Evolutionary conservation across 495 filamentous ascomycete species (phyloP).

Genomic region (Polyplosphaeria fusca): DNA sequence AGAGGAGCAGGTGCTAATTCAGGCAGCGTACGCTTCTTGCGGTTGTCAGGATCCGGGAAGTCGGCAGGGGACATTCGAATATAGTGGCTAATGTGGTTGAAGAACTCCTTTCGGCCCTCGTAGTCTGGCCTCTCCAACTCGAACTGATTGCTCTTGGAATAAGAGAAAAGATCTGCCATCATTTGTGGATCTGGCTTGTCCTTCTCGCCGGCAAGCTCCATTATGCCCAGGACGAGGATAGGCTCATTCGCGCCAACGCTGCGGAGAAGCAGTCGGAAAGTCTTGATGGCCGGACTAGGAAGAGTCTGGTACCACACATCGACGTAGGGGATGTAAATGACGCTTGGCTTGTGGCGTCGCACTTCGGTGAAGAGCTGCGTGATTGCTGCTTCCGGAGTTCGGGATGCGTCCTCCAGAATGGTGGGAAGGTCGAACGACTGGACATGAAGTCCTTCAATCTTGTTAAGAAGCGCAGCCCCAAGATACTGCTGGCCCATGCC

Average conservation of each 20-base stretch:
- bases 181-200: conserved; percentile 58
- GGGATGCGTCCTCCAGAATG: conserved; percentile 65
- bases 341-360: conserved; percentile 88
- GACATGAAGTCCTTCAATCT: conserved; percentile 89
- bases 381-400: conserved; percentile 75
- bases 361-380: conserved; percentile 89
- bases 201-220: conserved; percentile 55
- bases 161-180: conserved; percentile 76
- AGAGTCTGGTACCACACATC: conserved; percentile 80
- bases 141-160: conserved; percentile 72
- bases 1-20: conserved; percentile 66
- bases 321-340: conserved; percentile 89
- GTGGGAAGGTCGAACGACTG: conserved; percentile 92
- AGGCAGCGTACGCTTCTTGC: conserved; percentile 80
- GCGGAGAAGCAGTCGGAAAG: conserved; percentile 73
- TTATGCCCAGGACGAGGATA: conserved; percentile 76
- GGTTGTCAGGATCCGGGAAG: conserved; percentile 79
- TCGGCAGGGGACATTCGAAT: conserved; percentile 73
- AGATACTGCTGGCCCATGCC: conserved; percentile 97
- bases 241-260: conserved; percentile 83
- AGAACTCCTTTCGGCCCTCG: conserved; percentile 70
- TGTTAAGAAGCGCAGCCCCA: conserved; percentile 77
- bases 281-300: conserved; percentile 62
- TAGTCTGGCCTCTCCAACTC: conserved; percentile 61
- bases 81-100: conserved; percentile 65